Percentiles rank a stretch among this genome's conserved stretches.
Conservation (phyloP, 2,329 filamentous ascomycete genomes). For the Calonectria multiphialidica region DNA sequence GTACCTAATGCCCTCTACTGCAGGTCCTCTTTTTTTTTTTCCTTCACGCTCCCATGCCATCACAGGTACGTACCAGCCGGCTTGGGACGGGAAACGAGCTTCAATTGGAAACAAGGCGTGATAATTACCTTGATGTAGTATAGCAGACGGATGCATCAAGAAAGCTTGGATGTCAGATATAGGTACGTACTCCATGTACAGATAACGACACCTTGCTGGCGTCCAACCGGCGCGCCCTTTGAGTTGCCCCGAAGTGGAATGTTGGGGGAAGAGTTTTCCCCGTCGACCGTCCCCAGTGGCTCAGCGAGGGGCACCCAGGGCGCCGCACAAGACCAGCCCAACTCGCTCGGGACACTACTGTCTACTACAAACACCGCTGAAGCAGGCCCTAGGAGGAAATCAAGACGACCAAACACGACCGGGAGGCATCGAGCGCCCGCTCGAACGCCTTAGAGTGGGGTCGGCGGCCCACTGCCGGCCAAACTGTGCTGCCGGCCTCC, state of each 20-base stretch:
- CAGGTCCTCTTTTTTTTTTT: conserved; percentile 19
- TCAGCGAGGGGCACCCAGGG: conserved; percentile 35
- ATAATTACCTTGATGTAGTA: conserved; percentile 3
- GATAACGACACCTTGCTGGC: conserved; percentile 40
- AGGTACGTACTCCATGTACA: background rate
- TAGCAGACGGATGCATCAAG: background rate
- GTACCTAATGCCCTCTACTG: conserved; percentile 1
- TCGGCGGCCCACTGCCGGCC: conserved; percentile 33
- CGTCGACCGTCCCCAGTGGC: conserved; percentile 39
- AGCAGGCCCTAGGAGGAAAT: background rate
- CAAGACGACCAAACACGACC: background rate
- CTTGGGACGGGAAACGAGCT: conserved; percentile 10
- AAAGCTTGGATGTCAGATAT: background rate
- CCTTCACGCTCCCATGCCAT: conserved; percentile 16
- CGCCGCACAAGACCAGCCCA: conserved; percentile 31
- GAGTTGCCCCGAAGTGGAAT: conserved; percentile 46
- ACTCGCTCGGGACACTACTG: conserved; percentile 20
- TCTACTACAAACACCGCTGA: conserved; percentile 11
- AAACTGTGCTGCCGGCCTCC: conserved; percentile 33
- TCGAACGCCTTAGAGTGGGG: conserved; percentile 17
- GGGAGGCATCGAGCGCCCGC: conserved; percentile 21
- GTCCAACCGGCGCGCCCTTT: conserved; percentile 36
- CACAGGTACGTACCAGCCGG: conserved; percentile 22
- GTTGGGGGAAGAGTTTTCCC: conserved; percentile 47
- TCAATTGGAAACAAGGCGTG: conserved; percentile 8